Conservation (phyloP, 306 rosid species). For the Herpetospermum pedunculosum region DNA sequence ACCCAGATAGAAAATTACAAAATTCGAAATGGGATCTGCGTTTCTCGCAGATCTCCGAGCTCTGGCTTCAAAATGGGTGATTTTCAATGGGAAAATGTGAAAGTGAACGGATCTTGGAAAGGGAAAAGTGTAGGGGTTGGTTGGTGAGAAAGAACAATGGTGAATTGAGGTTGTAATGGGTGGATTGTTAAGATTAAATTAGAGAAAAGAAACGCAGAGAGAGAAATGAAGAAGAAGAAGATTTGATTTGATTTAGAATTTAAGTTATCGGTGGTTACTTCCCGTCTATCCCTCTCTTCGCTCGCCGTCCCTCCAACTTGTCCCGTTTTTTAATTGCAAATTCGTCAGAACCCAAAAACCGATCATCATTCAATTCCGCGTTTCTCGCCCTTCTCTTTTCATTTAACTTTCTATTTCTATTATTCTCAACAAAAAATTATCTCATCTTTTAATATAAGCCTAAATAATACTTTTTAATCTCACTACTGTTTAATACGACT, state of each 20-base stretch:
- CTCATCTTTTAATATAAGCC: too few relatives aligned
- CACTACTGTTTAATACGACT: too few relatives aligned
- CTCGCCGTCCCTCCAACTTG: constrained; percentile 7
- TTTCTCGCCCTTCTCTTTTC: not conserved
- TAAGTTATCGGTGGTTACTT: constrained; percentile 6
- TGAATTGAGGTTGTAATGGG: not conserved
- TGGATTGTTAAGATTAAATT: not conserved
- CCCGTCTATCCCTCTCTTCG: not conserved
- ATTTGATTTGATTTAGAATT: not conserved
- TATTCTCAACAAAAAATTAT: too few relatives aligned
- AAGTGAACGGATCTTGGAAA: not conserved
- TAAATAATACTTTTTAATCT: too few relatives aligned
- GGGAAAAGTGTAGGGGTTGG: not conserved
- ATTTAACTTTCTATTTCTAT: not conserved
- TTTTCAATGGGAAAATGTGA: not conserved
- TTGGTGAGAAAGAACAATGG: not conserved
- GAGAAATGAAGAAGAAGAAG: not conserved
- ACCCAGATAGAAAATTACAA: constrained; percentile 21
- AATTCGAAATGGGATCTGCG: constrained; percentile 22
- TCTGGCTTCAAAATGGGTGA: not conserved
- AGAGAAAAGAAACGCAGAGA: constrained; percentile 2
- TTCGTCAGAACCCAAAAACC: constrained; percentile 1
- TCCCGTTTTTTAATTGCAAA: not conserved
- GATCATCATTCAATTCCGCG: not conserved
- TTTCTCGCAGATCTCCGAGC: not conserved